A percentile compares a stretch with the other conserved stretches of the same genome.
Conservation (phyloP, 2,329 filamentous ascomycete genomes). For the Phialocephala sp. region DNA sequence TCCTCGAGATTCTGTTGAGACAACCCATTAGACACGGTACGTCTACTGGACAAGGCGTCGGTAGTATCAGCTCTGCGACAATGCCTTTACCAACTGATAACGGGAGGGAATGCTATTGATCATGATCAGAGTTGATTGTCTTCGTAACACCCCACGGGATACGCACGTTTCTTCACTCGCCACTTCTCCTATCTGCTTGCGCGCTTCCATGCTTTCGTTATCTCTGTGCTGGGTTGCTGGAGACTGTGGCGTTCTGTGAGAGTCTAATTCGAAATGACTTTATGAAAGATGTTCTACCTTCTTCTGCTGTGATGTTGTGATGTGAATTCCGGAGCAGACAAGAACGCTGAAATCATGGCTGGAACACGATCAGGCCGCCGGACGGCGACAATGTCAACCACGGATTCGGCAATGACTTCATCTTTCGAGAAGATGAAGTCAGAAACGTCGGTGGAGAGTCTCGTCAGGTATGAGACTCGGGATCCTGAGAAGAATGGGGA, state of each 20-base stretch:
- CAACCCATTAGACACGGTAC: neutral
- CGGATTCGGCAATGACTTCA: conserved; percentile 14
- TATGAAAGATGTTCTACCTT: neutral
- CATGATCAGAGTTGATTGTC: neutral
- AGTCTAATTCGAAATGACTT: conserved; percentile 2
- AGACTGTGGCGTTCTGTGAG: neutral
- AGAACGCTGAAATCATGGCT: conserved; percentile 37
- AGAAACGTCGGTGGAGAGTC: conserved; percentile 14
- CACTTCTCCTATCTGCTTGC: conserved; percentile 3
- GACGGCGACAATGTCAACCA: conserved; percentile 5
- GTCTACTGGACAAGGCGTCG: neutral
- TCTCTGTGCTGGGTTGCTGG: neutral
- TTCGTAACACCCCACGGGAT: neutral
- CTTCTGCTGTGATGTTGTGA: conserved; percentile 7
- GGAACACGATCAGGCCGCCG: conserved; percentile 15
- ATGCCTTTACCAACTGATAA: conserved; percentile 13
- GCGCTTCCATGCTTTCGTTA: conserved; percentile 4
- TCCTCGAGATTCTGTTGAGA: neutral
- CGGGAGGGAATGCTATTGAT: conserved; percentile 11
- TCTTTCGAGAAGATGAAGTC: conserved; percentile 17
- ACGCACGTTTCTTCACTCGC: neutral
- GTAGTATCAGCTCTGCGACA: conserved; percentile 14
- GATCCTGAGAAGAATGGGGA: conserved; percentile 18
- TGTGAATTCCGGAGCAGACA: conserved; percentile 2
- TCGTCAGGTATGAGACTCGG: conserved; percentile 19